These are phyloP conservation scores for Nelumbo lutea DNA, from an alignment of 164 flowering plant species.

Conservation along the genomic window DNA sequence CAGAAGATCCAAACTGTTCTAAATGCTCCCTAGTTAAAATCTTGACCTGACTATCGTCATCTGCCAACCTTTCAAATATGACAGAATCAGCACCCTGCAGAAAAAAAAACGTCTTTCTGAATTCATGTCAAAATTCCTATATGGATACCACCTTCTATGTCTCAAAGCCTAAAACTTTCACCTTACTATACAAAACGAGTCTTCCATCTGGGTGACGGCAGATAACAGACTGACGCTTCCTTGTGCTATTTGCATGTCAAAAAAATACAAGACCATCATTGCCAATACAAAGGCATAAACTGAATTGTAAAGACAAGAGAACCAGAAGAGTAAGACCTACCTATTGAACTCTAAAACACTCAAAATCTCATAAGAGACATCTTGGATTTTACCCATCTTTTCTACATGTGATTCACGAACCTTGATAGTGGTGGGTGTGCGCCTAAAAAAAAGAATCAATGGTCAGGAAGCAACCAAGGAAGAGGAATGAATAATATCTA, in stretches of 20 bases:
- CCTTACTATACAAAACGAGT: conserved; percentile 96
- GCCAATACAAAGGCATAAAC: conserved; percentile 7
- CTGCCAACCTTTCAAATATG: conserved; percentile 73
- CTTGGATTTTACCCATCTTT: conserved; percentile 82
- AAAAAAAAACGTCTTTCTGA: conserved; percentile 12
- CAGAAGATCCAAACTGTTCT: conserved; percentile 92
- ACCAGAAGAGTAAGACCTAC: conserved; percentile 23
- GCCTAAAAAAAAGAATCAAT: conserved; percentile 41
- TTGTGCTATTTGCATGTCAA: conserved; percentile 44
- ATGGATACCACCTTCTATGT: neutral
- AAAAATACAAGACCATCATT: conserved; percentile 4
- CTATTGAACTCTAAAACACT: conserved; percentile 98
- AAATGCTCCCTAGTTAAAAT: conserved; percentile 65
- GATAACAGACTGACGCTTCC: conserved; percentile 98
- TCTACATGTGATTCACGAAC: conserved; percentile 97
- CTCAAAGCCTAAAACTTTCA: conserved; percentile 21
- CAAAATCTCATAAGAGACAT: conserved; percentile 80
- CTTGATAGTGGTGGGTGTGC: conserved; percentile 82
- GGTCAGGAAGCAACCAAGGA: neutral
- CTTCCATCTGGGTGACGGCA: conserved; percentile 91
- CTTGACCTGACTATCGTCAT: conserved; percentile 55
- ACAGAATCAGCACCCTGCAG: conserved; percentile 96
- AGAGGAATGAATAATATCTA: neutral
- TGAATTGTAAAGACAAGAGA: neutral
- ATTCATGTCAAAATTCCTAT: conserved; percentile 11